Evolutionary conservation across 306 rosid species (phyloP).

Genomic region (Glycine soja): DNA sequence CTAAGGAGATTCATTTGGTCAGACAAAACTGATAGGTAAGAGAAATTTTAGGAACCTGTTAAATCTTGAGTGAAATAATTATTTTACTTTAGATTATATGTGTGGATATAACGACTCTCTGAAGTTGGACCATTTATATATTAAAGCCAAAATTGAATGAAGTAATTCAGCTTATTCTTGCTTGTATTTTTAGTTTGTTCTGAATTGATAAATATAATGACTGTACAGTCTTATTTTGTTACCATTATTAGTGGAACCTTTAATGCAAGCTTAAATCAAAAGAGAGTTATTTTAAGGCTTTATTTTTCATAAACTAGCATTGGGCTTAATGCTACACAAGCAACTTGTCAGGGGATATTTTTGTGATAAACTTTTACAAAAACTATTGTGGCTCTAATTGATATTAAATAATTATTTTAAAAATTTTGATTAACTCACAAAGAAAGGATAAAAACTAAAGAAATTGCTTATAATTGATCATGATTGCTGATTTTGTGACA

Average conservation of each 20-base stretch:
- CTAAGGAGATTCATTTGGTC: constrained; percentile 82
- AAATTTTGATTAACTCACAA: neutral
- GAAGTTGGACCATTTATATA: constrained; percentile 20
- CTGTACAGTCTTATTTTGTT: neutral
- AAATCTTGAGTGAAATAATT: constrained; percentile 25
- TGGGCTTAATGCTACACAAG: neutral
- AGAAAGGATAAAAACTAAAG: neutral
- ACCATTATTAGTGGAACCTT: neutral
- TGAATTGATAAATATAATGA: neutral
- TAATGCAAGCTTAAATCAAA: constrained; percentile 12
- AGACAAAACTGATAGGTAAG: constrained; percentile 91
- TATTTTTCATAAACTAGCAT: constrained; percentile 12
- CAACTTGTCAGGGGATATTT: neutral
- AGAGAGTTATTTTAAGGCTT: constrained; percentile 10
- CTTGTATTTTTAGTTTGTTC: constrained; percentile 31
- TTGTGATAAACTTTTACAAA: neutral
- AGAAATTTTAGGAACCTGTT: constrained; percentile 28
- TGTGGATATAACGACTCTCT: constrained; percentile 39
- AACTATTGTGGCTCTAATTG: constrained; percentile 21
- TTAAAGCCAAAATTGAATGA: constrained; percentile 40
- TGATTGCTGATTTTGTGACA: neutral
- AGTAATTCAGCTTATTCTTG: constrained; percentile 29
- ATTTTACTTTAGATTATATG: constrained; percentile 14
- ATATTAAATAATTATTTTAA: neutral
- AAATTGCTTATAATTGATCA: neutral